Conservation (phyloP, 495 filamentous ascomycete genomes). For the Neurospora sp. region DNA sequence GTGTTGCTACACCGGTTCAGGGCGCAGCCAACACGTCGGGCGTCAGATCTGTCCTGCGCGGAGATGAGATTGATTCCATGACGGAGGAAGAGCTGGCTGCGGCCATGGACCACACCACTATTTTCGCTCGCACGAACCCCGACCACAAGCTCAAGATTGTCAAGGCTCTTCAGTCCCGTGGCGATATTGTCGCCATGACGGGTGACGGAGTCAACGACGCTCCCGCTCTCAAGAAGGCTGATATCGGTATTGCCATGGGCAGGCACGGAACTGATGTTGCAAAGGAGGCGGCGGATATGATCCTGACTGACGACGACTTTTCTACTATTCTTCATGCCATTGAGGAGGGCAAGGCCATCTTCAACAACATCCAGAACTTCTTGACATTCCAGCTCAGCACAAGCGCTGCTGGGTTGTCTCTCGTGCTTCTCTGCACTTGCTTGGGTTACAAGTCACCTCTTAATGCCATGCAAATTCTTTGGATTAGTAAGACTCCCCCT, state of each 20-base stretch:
- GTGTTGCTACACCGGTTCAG: conserved; percentile 39
- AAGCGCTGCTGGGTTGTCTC: conserved; percentile 81
- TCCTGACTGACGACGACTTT: conserved; percentile 95
- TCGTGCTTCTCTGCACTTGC: conserved; percentile 85
- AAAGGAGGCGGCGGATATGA: conserved; percentile 99
- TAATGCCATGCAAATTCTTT: conserved; percentile 98
- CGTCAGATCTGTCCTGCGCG: conserved; percentile 66
- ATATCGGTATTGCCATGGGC: conserved; percentile 98
- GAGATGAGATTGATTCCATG: conserved; percentile 88
- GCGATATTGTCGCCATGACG: conserved; percentile 98
- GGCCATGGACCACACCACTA: conserved; percentile 75
- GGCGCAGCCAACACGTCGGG: conserved; percentile 33
- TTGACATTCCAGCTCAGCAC: conserved; percentile 97
- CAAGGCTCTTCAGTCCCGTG: conserved; percentile 76
- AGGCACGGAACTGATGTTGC: conserved; percentile 91
- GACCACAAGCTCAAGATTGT: conserved; percentile 98
- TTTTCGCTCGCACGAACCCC: conserved; percentile 91
- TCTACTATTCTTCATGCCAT: conserved; percentile 94
- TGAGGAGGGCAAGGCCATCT: conserved; percentile 97
- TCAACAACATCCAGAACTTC: conserved; percentile 99
- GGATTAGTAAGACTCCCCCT: conserved; percentile 71
- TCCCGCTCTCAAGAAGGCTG: conserved; percentile 90
- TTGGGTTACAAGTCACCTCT: conserved; percentile 88
- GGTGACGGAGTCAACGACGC: conserved; percentile 98
- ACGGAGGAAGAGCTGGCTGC: conserved; percentile 68